Base-by-base conservation (phyloP, 495 filamentous ascomycete species). In the Polyplosphaeria fusca region DNA sequence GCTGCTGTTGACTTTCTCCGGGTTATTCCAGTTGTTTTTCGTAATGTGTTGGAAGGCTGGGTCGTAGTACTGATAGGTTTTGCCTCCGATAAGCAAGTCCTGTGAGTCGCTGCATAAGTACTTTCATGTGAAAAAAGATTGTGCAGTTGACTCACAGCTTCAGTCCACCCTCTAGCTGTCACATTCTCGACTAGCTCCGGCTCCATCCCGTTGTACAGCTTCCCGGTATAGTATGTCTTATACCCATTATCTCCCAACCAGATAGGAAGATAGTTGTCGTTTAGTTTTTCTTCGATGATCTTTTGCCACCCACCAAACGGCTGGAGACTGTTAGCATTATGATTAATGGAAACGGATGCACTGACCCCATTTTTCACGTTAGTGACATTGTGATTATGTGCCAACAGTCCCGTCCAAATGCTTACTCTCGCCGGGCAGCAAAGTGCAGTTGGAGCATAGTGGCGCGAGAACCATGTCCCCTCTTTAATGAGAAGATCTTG, bases 361-460 rank as follows among this genome's bases (percentile, higher is more conserved):
- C n/a, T n/a, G n/a, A n/a, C n/a, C 22, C 5, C 16, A 16, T 18
- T 23, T 13, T 26, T 23, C 32, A 52, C 49, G 37, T 26, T 20
- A 1, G 45, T 42, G 5, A 57, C 32, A 5, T 49, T 25, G 20
- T 32, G 24, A 25, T 47, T 48, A 25, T 57, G 53, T 5, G 53
- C 53, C 24, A 24, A 20, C 43, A 28, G 19, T 2, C 53, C 53
- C 3, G 44, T 41, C 53, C 74, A 81, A 3, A 87, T 62, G 18
- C 76, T 82, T 0, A 85, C 83, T 12, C 84, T 71, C 2, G 82
- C 79, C 0, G 84, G 84, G 38, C 84, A 87, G 65, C 84, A 87
- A 12, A 85, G 70, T 12, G 84, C 76, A 1, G 78, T 83, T 1
- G 83, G 83, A 52, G 79, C 79, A 53, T 81, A 86, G 63, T 87